Evolutionary conservation across 2,329 filamentous ascomycete genomes (phyloP).

Genomic region (Aspergillus novoparasiticus): DNA sequence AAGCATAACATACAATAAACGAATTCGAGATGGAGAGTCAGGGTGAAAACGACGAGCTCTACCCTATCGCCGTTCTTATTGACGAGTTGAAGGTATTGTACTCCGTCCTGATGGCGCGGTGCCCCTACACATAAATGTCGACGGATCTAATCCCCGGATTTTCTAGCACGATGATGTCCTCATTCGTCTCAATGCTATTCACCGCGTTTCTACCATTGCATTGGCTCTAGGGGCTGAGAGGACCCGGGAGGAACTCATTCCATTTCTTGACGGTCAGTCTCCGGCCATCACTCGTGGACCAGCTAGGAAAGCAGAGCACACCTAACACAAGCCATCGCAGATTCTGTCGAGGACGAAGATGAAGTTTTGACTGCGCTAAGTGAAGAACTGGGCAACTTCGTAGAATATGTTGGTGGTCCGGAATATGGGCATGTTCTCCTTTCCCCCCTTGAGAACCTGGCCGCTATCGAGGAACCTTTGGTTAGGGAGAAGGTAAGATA

Average conservation of each 20-base stretch:
- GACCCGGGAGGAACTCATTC: constrained; percentile 97
- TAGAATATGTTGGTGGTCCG: constrained; percentile 95
- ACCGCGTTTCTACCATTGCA: constrained; percentile 96
- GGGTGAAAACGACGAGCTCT: constrained; percentile 96
- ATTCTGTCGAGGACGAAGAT: constrained; percentile 98
- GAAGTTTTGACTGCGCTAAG: constrained; percentile 96
- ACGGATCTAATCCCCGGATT: constrained; percentile 17
- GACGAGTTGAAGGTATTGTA: constrained; percentile 91
- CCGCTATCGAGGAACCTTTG: constrained; percentile 96
- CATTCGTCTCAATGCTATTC: constrained; percentile 96
- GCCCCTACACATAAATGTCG: constrained; percentile 19
- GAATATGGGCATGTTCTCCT: constrained; percentile 94
- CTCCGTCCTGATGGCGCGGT: constrained; percentile 9
- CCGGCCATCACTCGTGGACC: constrained; percentile 14
- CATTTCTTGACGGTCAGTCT: constrained; percentile 91
- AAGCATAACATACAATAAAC: constrained; percentile 22
- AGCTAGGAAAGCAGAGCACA: constrained; percentile 8
- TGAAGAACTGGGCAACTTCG: constrained; percentile 93
- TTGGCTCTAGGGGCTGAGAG: constrained; percentile 93
- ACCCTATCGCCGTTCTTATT: constrained; percentile 98
- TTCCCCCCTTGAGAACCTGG: constrained; percentile 95
- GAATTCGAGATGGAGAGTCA: constrained; percentile 79
- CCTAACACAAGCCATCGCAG: constrained; percentile 54
- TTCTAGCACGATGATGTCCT: constrained; percentile 95
- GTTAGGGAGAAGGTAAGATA: constrained; percentile 88